Evolutionary conservation across 2,329 filamentous ascomycete species (phyloP).

Genomic region (Calcarisporium arbuscula): DNA sequence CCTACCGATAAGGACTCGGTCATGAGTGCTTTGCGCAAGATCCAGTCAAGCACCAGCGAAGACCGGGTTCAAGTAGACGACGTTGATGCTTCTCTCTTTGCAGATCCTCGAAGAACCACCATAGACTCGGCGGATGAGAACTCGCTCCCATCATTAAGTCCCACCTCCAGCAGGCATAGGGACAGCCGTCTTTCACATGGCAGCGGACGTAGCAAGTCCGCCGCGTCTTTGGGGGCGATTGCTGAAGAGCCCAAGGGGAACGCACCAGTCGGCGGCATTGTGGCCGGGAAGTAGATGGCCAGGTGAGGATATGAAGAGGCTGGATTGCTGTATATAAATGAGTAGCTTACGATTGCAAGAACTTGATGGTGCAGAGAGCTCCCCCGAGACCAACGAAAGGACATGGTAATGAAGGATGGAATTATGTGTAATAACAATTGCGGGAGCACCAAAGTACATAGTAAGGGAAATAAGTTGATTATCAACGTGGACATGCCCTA

Average conservation of each 20-base stretch:
- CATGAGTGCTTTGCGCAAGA: constrained; percentile 37
- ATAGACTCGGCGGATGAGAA: constrained; percentile 32
- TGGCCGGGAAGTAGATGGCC: too few species aligned
- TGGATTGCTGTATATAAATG: too few species aligned
- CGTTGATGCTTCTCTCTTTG: constrained; percentile 27
- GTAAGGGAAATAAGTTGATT: too few species aligned
- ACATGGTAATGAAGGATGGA: too few species aligned
- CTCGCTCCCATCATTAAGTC: constrained; percentile 29
- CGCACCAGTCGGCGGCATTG: constrained; percentile 21
- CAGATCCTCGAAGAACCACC: constrained; percentile 25
- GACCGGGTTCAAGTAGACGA: constrained; percentile 31
- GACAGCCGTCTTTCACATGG: constrained; percentile 26
- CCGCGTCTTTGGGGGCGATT: constrained; percentile 39
- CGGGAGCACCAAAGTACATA: too few species aligned
- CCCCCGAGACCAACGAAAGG: too few species aligned
- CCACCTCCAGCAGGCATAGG: constrained; percentile 22
- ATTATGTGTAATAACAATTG: too few species aligned
- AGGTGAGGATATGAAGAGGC: too few species aligned
- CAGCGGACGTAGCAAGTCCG: constrained; percentile 29
- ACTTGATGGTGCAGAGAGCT: too few species aligned
- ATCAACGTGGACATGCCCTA: too few species aligned
- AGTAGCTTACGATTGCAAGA: too few species aligned
- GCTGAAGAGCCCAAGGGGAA: constrained; percentile 37
- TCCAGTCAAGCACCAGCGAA: constrained; percentile 37
- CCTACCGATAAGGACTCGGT: constrained; percentile 39